These are phyloP conservation scores for Coriolopsis trogii DNA, from an alignment of 1,284 basidiomycete genomes.

Conservation along the genomic window DNA sequence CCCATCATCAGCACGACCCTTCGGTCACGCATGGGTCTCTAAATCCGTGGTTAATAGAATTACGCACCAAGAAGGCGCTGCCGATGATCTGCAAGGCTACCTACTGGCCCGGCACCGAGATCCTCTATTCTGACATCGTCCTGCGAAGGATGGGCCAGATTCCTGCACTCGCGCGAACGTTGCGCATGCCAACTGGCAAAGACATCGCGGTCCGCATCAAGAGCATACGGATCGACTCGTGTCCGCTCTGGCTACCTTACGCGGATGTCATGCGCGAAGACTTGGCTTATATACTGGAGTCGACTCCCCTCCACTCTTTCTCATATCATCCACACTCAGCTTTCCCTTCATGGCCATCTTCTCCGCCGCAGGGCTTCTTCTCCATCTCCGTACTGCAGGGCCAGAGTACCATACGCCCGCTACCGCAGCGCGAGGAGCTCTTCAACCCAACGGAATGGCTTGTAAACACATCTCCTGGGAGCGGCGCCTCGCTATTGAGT, in stretches of 20 bases:
- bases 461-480: no score
- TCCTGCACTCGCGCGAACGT: background rate
- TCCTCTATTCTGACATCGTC: slow-evolving; percentile 1
- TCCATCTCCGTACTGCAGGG: no score
- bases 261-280: slow-evolving; percentile 1
- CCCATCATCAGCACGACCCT: background rate
- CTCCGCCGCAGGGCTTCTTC: no score
- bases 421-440: no score
- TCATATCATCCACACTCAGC: background rate
- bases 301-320: background rate
- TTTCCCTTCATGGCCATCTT: background rate
- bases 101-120: background rate
- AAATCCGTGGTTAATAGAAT: background rate
- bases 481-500: no score
- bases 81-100: background rate
- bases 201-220: background rate
- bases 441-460: no score
- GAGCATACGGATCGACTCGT: background rate
- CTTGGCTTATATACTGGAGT: background rate
- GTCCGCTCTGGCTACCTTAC: background rate
- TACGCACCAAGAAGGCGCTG: background rate
- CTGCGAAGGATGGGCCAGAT: slow-evolving; percentile 9
- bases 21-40: background rate
- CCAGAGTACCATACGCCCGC: no score
- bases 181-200: background rate